Evolutionary conservation across 1,284 basidiomycete species (phyloP).

Genomic region (Papiliotrema terrestris): DNA sequence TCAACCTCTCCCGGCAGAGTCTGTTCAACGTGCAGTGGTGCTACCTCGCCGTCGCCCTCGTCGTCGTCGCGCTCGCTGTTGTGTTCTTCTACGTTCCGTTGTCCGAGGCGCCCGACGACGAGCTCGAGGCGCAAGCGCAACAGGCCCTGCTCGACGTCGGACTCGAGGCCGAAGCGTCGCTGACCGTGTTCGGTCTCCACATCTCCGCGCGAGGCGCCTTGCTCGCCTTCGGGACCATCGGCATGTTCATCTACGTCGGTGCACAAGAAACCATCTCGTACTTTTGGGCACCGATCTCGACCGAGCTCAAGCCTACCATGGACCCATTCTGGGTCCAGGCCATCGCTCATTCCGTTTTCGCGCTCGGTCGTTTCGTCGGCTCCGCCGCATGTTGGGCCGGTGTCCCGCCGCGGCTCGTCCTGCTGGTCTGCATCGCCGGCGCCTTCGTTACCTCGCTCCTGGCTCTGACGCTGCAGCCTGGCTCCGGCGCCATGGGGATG

Average conservation of each 20-base stretch:
- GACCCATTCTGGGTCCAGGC: constrained; percentile 30
- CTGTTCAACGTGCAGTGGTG: constrained; percentile 48
- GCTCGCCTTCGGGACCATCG: constrained; percentile 21
- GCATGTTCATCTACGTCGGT: constrained; percentile 42
- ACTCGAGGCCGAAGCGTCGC: constrained; percentile 11
- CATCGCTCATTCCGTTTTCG: constrained; percentile 35
- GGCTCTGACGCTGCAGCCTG: constrained; percentile 24
- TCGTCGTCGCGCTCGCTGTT: constrained; percentile 42
- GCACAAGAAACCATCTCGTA: constrained; percentile 43
- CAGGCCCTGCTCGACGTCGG: constrained; percentile 25
- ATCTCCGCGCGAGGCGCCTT: constrained; percentile 21
- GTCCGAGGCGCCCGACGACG: constrained; percentile 40
- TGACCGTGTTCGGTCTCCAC: background rate
- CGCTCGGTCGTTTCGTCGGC: constrained; percentile 36
- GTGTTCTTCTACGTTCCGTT: constrained; percentile 47
- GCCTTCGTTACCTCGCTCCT: constrained; percentile 34
- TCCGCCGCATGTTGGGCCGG: constrained; percentile 33
- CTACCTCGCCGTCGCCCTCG: constrained; percentile 46
- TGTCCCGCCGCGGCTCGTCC: constrained; percentile 36
- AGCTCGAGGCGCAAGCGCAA: constrained; percentile 34
- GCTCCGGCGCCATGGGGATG: constrained; percentile 21
- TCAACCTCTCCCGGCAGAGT: constrained; percentile 17
- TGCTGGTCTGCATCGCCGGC: constrained; percentile 31
- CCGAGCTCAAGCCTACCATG: constrained; percentile 16
- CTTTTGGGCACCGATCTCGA: constrained; percentile 25